A percentile compares a stretch with the other conserved stretches of the same genome.
Conservation (phyloP, 257 asterid genomes). For the Catharanthus roseus region DNA sequence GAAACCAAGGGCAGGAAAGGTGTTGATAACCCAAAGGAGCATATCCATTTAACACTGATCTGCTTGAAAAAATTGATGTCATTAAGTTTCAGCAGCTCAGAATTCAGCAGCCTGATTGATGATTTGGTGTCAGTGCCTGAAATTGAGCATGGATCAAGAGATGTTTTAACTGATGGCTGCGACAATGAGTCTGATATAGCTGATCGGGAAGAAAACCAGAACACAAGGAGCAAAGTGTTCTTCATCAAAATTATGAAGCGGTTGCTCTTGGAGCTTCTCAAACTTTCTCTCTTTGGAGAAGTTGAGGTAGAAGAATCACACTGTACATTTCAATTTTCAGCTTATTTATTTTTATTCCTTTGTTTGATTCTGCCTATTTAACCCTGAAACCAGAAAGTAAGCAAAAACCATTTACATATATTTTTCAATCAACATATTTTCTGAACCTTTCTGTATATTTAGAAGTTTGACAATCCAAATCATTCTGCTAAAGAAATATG, state of each 20-base stretch:
- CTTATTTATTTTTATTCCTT: not conserved
- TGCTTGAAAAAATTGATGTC: conserved; percentile 64
- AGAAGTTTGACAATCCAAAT: not conserved
- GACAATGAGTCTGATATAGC: conserved; percentile 38
- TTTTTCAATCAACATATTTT: not conserved
- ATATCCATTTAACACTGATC: conserved; percentile 46
- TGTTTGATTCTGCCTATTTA: not conserved
- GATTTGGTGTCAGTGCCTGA: conserved; percentile 47
- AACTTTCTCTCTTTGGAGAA: conserved; percentile 52
- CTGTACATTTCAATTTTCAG: not conserved
- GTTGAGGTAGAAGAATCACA: conserved; percentile 53
- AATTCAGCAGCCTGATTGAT: conserved; percentile 43
- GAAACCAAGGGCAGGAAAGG: conserved; percentile 48
- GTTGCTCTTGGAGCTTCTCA: conserved; percentile 47
- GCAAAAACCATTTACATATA: not conserved
- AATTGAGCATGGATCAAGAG: conserved; percentile 27
- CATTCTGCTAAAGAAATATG: not conserved
- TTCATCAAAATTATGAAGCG: conserved; percentile 49
- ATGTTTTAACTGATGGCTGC: conserved; percentile 18
- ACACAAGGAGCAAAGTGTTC: conserved; percentile 46
- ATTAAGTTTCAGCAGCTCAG: conserved; percentile 39
- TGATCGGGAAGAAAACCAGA: conserved; percentile 44
- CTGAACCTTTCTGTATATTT: not conserved
- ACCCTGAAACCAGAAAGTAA: not conserved
- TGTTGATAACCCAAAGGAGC: conserved; percentile 51